phyloP scores from a whole-genome alignment of 345 rosid species.

The Diplotaxis tenuifolia region DNA sequence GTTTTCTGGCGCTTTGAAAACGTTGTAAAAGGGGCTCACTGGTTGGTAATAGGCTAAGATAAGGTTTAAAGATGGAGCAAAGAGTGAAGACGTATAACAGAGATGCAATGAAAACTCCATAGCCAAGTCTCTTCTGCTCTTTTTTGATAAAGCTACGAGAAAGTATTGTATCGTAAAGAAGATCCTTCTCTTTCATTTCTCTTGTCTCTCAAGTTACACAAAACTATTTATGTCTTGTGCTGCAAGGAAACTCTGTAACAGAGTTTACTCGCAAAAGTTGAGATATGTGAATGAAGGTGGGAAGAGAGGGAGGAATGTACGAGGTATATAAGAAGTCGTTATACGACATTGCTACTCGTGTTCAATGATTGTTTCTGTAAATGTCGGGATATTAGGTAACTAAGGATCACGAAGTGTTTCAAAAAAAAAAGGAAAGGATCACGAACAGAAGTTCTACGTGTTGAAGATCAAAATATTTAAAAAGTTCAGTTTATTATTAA shows the following conservation, averaged over 20 bases:
- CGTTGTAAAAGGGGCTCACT: slow-evolving; percentile 41
- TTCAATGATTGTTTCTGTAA: slow-evolving; percentile 7
- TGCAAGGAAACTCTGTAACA: too few relatives aligned
- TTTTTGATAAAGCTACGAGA: slow-evolving; percentile 71
- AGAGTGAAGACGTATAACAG: slow-evolving; percentile 53
- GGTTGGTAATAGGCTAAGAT: slow-evolving; percentile 51
- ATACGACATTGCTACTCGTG: slow-evolving; percentile 15
- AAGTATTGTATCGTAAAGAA: slow-evolving; percentile 51
- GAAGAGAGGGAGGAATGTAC: neutral
- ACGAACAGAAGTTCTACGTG: slow-evolving; percentile 13
- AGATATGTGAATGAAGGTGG: slow-evolving; percentile 5
- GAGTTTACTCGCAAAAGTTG: too few relatives aligned
- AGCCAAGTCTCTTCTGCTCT: slow-evolving; percentile 65
- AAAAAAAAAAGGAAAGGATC: slow-evolving; percentile 15
- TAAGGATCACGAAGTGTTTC: too few relatives aligned
- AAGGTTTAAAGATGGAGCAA: slow-evolving; percentile 54
- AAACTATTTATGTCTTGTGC: slow-evolving; percentile 3
- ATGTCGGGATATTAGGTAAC: slow-evolving; percentile 7
- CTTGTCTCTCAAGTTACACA: neutral
- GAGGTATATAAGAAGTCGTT: slow-evolving; percentile 14
- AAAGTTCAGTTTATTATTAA: slow-evolving; percentile 3
- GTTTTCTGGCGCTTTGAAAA: neutral
- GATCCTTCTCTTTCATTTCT: slow-evolving; percentile 31
- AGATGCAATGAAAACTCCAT: slow-evolving; percentile 51
- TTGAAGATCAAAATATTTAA: neutral